Percentiles rank a stretch among this genome's conserved stretches.
Conservation (phyloP, 306 rosid species). For the Quercus ilex region DNA sequence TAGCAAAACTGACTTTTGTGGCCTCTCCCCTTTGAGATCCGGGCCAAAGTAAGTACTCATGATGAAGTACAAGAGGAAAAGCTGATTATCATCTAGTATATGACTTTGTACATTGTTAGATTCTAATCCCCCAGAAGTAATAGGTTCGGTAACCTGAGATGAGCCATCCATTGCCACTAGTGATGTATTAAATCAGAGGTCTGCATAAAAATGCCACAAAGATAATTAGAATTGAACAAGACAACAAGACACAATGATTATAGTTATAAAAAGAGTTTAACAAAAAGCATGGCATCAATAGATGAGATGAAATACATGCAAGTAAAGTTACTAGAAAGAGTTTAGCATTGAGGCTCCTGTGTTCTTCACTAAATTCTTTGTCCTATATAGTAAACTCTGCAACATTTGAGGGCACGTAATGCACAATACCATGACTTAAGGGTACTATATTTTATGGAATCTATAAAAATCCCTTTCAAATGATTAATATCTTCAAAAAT, state of each 20-base stretch:
- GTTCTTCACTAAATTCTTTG: too few relatives aligned
- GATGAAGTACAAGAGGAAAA: slow-evolving; percentile 50
- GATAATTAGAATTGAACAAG: neutral
- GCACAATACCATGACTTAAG: too few relatives aligned
- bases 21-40: too few relatives aligned
- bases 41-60: slow-evolving; percentile 26
- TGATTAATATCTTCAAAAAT: too few relatives aligned
- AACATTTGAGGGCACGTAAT: too few relatives aligned
- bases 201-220: slow-evolving; percentile 1
- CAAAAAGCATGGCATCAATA: neutral
- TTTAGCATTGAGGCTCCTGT: too few relatives aligned
- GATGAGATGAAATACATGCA: too few relatives aligned
- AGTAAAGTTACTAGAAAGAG: too few relatives aligned
- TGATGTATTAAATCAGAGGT: neutral
- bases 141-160: slow-evolving; percentile 15
- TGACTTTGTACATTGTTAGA: slow-evolving; percentile 12
- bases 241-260: neutral
- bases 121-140: slow-evolving; percentile 1
- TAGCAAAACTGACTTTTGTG: too few relatives aligned
- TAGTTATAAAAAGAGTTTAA: neutral
- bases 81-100: slow-evolving; percentile 32
- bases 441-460: too few relatives aligned
- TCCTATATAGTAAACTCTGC: too few relatives aligned
- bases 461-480: too few relatives aligned
- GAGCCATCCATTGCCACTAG: slow-evolving; percentile 15